Conservation (phyloP, 2,329 filamentous ascomycete species). For the Septoria petroselini region DNA sequence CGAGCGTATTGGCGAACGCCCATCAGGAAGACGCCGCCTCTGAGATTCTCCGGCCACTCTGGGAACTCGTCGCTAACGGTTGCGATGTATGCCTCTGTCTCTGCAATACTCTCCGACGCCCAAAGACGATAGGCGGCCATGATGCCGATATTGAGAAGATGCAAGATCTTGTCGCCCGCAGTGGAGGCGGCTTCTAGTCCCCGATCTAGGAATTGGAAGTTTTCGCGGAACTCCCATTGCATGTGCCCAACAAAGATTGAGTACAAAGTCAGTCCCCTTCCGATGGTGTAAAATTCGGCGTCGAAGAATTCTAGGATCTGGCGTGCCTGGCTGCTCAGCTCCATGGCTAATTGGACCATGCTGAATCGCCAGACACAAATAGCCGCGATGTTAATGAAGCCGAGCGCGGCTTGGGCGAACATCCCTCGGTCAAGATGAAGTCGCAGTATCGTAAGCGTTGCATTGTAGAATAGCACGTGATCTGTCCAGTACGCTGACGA, state of each 20-base stretch:
- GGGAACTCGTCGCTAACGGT: slow-evolving; percentile 71
- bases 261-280: slow-evolving; percentile 67
- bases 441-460: slow-evolving; percentile 64
- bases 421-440: slow-evolving; percentile 62
- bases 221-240: slow-evolving; percentile 58
- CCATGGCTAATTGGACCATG: slow-evolving; percentile 64
- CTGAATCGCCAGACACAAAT: slow-evolving; percentile 68
- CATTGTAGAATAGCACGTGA: slow-evolving; percentile 67
- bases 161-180: slow-evolving; percentile 68
- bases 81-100: slow-evolving; percentile 67
- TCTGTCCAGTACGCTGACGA: slow-evolving; percentile 67
- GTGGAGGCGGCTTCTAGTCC: slow-evolving; percentile 64
- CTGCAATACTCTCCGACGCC: slow-evolving; percentile 64
- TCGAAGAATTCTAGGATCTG: slow-evolving; percentile 62
- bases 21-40: slow-evolving; percentile 68
- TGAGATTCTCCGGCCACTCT: slow-evolving; percentile 67
- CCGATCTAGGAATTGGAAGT: slow-evolving; percentile 60
- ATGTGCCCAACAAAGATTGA: slow-evolving; percentile 69
- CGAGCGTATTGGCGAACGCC: slow-evolving; percentile 63
- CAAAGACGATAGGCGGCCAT: slow-evolving; percentile 66
- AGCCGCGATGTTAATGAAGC: slow-evolving; percentile 65
- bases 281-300: slow-evolving; percentile 62
- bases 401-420: slow-evolving; percentile 67
- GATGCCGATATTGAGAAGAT: slow-evolving; percentile 68
- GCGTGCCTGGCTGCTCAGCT: slow-evolving; percentile 62